Evolutionary conservation across 805 yeast genomes (phyloP), one percentile per base, ranked within the genome.

Genomic region (Nakazawaea wyomingensis): DNA sequence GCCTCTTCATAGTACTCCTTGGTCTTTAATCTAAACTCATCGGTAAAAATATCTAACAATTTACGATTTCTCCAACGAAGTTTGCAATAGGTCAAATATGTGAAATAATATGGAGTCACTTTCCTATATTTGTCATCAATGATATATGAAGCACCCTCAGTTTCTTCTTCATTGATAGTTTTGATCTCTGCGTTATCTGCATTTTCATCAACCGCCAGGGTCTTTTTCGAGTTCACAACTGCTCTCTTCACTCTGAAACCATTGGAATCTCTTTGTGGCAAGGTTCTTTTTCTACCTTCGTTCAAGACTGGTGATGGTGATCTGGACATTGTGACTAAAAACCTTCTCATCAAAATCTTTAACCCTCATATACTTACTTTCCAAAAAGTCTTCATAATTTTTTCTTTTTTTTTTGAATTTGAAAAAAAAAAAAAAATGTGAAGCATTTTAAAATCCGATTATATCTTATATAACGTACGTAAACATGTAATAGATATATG

Each of bases 1-100:
- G 78, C 69, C 43, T 70, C 65, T 22, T 61, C 59, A 61, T 91
- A 91, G 58, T 85, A 84, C 8, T 69, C 74, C 31, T 75, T 75
- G 10, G 81, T 79, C 45, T 84, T 69, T 54, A 90, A 93, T 46
- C 99, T 67, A 56, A 95, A 93, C 60, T 93, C 99, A 28, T 72
- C 72, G 4, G 79, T 65, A 55, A 95, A 93, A 2, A 93, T 78
- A 44, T 93, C 97, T 4, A 88, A 50, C 27, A 93, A 61, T 17
- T 78, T 78, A n/a, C 87, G 68, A 52, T 83, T 90, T 52, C 91
- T 72, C 99, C 99, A 93, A 55, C 99, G 70, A 56, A 74, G 65
- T 61, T 93, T 93, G 62, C 97, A 90, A 56, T 82, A 86, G 0
- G 99, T 93, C 61, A 87, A 69, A 57, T 93, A 91, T 0, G 96